Base-by-base conservation (phyloP, 495 filamentous ascomycete genomes). In the Penicillium soppii region DNA sequence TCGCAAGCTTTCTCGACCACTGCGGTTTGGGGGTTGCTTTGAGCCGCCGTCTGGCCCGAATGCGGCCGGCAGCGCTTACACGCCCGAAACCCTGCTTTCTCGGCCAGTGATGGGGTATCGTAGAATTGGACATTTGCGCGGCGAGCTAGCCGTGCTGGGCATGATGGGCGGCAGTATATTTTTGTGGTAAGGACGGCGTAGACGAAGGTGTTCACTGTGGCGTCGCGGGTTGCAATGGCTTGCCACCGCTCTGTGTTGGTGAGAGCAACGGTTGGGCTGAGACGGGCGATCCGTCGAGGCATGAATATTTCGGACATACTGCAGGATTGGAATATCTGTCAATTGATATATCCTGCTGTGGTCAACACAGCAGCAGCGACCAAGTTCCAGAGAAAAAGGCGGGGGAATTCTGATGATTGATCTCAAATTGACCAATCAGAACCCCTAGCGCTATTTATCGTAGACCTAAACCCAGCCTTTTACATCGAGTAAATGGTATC, bases 61-160 rank as follows among this genome's bases (percentile, higher is more conserved):
- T 81, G 67, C 7, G 84, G 84, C 27, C 74, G 73, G 63, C 84
- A 88, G 54, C 85, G 73, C 70, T 86, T 86, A 68, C 85, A 87
- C 12, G 82, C 58, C 33, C 83, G 69, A 53, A 79, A 86, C 0
- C 83, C 84, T 15, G 73, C 81, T 3, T 61, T 56, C 58, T 78
- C 71, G 15, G 85, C 85, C 46, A 79, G 73, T 1, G 70, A 59
- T n/a, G 80, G 65, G 6, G 72, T 77, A 33, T 78, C 67, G 63
- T 79, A 82, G 67, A 86, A 87, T 12, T 64, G 58, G 41, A 87
- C 73, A 51, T 87, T 85, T 27, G 80, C 76, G 16, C 83, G 77
- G 13, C 82, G 75, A 7, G 84, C 82, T 16, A 85, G 75, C 4
- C 84, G 79, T 4, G 81, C 75, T 2, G 79, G 67, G 44, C 84